Conservation (phyloP, 2,329 filamentous ascomycete species). For the Malbranchea zuffiana region DNA sequence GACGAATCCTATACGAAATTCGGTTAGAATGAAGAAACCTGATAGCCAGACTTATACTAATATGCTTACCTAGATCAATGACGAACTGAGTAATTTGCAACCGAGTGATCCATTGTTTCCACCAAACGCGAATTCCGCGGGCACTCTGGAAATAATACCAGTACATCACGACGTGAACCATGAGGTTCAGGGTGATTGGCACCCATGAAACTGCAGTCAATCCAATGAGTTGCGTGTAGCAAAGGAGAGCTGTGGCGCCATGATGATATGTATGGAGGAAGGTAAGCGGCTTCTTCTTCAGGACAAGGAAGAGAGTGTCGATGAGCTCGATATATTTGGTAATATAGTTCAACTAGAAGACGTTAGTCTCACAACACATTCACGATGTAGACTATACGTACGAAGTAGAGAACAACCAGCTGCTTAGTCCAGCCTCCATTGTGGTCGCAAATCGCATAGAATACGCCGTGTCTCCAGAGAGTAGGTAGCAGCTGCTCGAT, state of each 20-base stretch:
- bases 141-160: slow-evolving; percentile 98
- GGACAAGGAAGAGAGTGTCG: slow-evolving; percentile 84
- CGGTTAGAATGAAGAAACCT: not conserved
- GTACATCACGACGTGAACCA: slow-evolving; percentile 93
- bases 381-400: slow-evolving; percentile 39
- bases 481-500: slow-evolving; percentile 75
- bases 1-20: slow-evolving; percentile 59
- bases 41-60: not conserved
- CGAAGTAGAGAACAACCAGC: slow-evolving; percentile 82
- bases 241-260: slow-evolving; percentile 80
- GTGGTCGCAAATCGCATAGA: slow-evolving; percentile 62
- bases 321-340: slow-evolving; percentile 89
- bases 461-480: slow-evolving; percentile 65
- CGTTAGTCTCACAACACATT: slow-evolving; percentile 29
- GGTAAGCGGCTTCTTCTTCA: slow-evolving; percentile 95
- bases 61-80: slow-evolving; percentile 69
- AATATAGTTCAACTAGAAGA: slow-evolving; percentile 68
- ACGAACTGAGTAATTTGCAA: slow-evolving; percentile 91
- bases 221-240: slow-evolving; percentile 85
- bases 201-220: slow-evolving; percentile 85
- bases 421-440: slow-evolving; percentile 80
- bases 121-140: slow-evolving; percentile 83
- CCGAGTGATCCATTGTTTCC: slow-evolving; percentile 96
- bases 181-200: slow-evolving; percentile 74
- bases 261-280: slow-evolving; percentile 98